Percentiles rank a stretch among this genome's conserved stretches.
Evolutionary conservation across 1,284 basidiomycete genomes (phyloP).

Genomic region (Erythrobasidium hasegawianum): DNA sequence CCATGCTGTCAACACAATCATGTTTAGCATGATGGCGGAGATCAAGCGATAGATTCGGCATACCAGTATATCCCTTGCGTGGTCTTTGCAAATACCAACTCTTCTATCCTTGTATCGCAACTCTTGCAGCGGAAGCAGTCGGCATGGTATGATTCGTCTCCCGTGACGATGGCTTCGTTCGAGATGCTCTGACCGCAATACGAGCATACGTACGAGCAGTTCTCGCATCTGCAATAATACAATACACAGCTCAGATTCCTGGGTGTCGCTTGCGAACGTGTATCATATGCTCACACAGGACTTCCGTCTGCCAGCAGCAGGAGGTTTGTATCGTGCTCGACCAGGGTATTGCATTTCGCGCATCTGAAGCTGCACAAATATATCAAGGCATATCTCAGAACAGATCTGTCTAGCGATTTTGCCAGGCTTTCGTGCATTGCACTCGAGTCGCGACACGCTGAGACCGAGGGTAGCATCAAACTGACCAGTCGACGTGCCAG

Average conservation of each 20-base stretch:
- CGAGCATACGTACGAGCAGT: slow-evolving; percentile 93
- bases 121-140: slow-evolving; percentile 98
- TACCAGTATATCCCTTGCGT: slow-evolving; percentile 92
- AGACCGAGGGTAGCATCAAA: background rate
- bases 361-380: slow-evolving; percentile 44
- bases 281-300: slow-evolving; percentile 58
- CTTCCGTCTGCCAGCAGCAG: slow-evolving; percentile 92
- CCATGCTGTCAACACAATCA: slow-evolving; percentile 45
- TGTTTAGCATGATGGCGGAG: background rate
- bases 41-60: background rate
- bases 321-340: slow-evolving; percentile 83
- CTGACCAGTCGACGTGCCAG: slow-evolving; percentile 42
- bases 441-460: background rate
- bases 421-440: background rate
- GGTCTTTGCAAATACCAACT: slow-evolving; percentile 97
- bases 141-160: slow-evolving; percentile 96
- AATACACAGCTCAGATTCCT: no score
- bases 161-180: slow-evolving; percentile 96
- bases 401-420: background rate
- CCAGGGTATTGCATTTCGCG: slow-evolving; percentile 55
- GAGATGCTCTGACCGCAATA: slow-evolving; percentile 86
- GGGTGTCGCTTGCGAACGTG: no score
- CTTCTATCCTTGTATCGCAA: slow-evolving; percentile 90
- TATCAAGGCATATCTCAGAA: background rate
- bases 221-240: slow-evolving; percentile 73